These are phyloP conservation scores for Rhizophora apiculata DNA, from an alignment of 345 rosid species.

Conservation along the genomic window DNA sequence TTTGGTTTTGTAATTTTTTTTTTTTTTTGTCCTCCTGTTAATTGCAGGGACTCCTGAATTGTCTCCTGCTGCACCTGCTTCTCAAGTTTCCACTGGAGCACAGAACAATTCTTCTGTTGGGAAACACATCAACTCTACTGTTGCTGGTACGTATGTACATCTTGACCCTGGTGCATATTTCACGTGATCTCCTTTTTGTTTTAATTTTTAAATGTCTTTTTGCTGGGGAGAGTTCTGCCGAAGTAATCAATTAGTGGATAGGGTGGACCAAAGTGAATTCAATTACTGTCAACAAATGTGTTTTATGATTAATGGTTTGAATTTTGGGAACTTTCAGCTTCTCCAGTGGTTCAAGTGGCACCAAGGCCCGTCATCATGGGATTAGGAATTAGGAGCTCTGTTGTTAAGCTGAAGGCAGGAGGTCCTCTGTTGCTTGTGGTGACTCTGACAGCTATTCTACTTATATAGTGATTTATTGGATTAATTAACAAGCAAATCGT, in stretches of 20 bases:
- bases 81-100: slow-evolving; percentile 38
- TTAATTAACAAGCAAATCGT: neutral
- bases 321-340: slow-evolving; percentile 26
- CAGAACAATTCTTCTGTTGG: slow-evolving; percentile 20
- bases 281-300: no score
- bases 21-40: neutral
- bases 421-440: slow-evolving; percentile 19
- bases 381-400: slow-evolving; percentile 30
- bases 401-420: slow-evolving; percentile 28
- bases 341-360: slow-evolving; percentile 44
- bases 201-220: neutral
- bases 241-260: no score
- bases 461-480: slow-evolving; percentile 19
- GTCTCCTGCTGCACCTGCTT: slow-evolving; percentile 32
- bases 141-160: slow-evolving; percentile 24
- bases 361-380: slow-evolving; percentile 45
- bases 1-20: neutral
- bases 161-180: neutral
- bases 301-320: no score
- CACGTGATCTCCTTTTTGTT: neutral
- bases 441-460: slow-evolving; percentile 28
- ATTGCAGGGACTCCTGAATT: slow-evolving; percentile 26
- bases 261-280: no score
- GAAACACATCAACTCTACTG: slow-evolving; percentile 34
- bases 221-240: no score